Percentiles rank a stretch among this genome's conserved stretches.
Evolutionary conservation across 176 grass and related monocot genomes (phyloP).

Genomic region (Dendrocalamus sinicus): DNA sequence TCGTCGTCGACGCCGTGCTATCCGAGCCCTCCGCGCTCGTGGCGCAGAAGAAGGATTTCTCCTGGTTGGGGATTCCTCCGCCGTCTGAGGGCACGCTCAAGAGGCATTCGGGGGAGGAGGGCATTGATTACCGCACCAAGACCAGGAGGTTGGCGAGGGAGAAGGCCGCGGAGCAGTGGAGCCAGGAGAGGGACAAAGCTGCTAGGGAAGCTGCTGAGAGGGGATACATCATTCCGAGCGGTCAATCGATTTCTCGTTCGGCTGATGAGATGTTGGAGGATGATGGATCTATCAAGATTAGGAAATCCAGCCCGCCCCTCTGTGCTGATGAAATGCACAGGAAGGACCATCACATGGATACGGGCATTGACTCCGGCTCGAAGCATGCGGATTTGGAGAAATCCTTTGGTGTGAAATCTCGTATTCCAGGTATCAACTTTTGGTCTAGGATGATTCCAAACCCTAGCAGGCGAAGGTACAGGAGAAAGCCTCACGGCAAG

Average conservation of each 20-base stretch:
- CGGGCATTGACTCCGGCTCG: constrained; percentile 55
- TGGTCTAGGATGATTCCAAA: constrained; percentile 70
- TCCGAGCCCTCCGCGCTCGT: constrained; percentile 76
- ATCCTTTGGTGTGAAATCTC: constrained; percentile 68
- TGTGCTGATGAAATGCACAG: constrained; percentile 87
- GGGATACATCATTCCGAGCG: constrained; percentile 73
- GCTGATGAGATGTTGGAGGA: constrained; percentile 41
- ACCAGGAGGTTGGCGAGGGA: constrained; percentile 84
- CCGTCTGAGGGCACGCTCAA: constrained; percentile 57
- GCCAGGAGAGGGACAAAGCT: constrained; percentile 54
- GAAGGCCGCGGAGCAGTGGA: constrained; percentile 49
- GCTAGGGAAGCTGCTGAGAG: constrained; percentile 73
- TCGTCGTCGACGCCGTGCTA: constrained; percentile 87
- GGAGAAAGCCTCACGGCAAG: constrained; percentile 66
- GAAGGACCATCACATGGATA: constrained; percentile 68
- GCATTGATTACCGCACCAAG: constrained; percentile 88
- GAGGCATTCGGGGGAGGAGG: constrained; percentile 78
- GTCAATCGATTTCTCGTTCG: constrained; percentile 29
- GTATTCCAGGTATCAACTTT: constrained; percentile 54
- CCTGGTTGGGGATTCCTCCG: constrained; percentile 81
- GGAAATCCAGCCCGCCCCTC: constrained; percentile 52
- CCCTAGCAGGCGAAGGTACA: constrained; percentile 55
- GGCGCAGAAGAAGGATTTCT: constrained; percentile 90
- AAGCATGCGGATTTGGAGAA: constrained; percentile 82
- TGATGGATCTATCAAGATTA: constrained; percentile 37